A percentile compares a stretch with the other conserved stretches of the same genome.
These are phyloP conservation scores for Salix brachista DNA, from an alignment of 345 rosid genomes.

Conservation along the genomic window DNA sequence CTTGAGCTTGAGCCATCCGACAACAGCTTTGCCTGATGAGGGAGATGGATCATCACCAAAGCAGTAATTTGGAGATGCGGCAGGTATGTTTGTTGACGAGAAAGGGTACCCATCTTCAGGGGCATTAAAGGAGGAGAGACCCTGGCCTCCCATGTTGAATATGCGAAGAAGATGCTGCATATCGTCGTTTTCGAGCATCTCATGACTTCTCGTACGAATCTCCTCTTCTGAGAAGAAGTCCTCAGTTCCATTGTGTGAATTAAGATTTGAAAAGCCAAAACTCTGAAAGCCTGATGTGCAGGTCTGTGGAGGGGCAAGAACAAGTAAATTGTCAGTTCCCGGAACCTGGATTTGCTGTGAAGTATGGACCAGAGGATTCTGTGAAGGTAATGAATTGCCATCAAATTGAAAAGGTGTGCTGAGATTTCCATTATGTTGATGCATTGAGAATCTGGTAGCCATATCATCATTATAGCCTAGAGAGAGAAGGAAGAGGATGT, in stretches of 20 bases:
- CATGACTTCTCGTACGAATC: constrained; percentile 25
- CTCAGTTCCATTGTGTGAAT: constrained; percentile 30
- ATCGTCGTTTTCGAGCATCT: constrained; percentile 35
- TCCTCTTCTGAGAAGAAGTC: constrained; percentile 25
- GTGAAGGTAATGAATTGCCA: constrained; percentile 43
- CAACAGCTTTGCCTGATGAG: constrained; percentile 28
- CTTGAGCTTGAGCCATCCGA: constrained; percentile 34
- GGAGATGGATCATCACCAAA: constrained; percentile 27
- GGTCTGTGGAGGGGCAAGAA: constrained; percentile 39
- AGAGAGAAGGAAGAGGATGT: not conserved
- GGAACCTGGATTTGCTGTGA: constrained; percentile 37
- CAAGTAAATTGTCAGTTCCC: constrained; percentile 33
- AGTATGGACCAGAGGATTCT: constrained; percentile 33
- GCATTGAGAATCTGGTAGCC: constrained; percentile 42
- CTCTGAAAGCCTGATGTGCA: constrained; percentile 38
- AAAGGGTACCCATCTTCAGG: constrained; percentile 22
- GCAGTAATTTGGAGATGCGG: constrained; percentile 12
- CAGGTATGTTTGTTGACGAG: constrained; percentile 14
- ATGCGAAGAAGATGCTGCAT: constrained; percentile 29
- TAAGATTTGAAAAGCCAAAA: constrained; percentile 37
- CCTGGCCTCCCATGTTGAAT: constrained; percentile 25
- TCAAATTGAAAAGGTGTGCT: constrained; percentile 45
- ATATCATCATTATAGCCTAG: constrained; percentile 48
- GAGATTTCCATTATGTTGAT: constrained; percentile 44
- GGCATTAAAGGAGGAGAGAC: constrained; percentile 8